phyloP scores from a whole-genome alignment of 148 eudicot genomes.

The Cornus kousa region DNA sequence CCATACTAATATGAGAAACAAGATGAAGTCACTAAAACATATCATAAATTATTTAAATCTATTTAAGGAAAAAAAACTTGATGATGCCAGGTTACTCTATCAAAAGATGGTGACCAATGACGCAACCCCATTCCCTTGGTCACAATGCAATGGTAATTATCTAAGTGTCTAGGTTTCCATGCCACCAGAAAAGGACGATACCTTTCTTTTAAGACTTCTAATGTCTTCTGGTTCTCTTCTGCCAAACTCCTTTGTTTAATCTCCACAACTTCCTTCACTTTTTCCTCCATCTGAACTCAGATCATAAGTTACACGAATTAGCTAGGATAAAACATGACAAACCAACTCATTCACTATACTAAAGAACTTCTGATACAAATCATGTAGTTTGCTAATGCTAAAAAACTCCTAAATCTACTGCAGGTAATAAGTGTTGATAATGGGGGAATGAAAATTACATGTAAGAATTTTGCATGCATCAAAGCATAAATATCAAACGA shows the following conservation, averaged over 20 bases:
- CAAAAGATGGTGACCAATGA: not conserved
- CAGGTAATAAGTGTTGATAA: not conserved
- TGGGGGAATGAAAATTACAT: not conserved
- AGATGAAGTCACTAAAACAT: not conserved
- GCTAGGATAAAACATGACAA: not conserved
- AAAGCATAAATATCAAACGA: too few relatives aligned
- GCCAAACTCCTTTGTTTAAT: slow-evolving; percentile 98
- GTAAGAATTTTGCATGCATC: too few relatives aligned
- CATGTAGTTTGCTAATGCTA: not conserved
- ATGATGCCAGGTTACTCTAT: slow-evolving; percentile 5
- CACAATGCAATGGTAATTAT: not conserved
- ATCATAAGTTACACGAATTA: slow-evolving; percentile 2
- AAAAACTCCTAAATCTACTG: not conserved
- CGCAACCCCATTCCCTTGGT: not conserved
- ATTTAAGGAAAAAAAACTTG: not conserved
- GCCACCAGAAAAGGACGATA: slow-evolving; percentile 22
- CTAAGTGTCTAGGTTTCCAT: not conserved
- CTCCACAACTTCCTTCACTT: slow-evolving; percentile 95
- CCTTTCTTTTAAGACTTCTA: slow-evolving; percentile 95
- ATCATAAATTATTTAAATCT: not conserved
- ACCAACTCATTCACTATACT: not conserved
- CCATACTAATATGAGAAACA: not conserved
- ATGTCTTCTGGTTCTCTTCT: slow-evolving; percentile 91
- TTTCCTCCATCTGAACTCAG: slow-evolving; percentile 84
- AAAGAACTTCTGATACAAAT: not conserved